phyloP scores from a whole-genome alignment of 2,329 filamentous ascomycete species.

The Juglanconis juglandina region DNA sequence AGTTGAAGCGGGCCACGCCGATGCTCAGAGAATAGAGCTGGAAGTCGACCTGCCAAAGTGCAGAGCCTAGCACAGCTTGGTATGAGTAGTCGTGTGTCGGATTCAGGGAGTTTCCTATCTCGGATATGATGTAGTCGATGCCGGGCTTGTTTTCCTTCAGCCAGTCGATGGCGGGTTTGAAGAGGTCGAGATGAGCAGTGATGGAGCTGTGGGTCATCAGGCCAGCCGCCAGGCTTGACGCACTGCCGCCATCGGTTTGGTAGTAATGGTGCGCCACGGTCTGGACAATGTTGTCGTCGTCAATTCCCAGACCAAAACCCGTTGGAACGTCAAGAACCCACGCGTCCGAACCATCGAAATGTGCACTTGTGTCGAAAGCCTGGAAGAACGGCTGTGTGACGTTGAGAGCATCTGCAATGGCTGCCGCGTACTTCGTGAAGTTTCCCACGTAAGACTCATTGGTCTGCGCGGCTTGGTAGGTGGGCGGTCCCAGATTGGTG shows the following conservation, averaged over 20 bases:
- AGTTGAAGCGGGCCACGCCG: slow-evolving; percentile 34
- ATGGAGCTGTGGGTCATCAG: slow-evolving; percentile 17
- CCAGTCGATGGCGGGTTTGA: slow-evolving; percentile 29
- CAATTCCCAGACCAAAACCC: slow-evolving; percentile 32
- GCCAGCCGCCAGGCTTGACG: slow-evolving; percentile 25
- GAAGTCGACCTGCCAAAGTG: slow-evolving; percentile 36
- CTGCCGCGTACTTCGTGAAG: slow-evolving; percentile 31
- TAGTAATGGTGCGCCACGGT: slow-evolving; percentile 37
- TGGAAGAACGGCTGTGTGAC: slow-evolving; percentile 32
- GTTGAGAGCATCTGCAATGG: slow-evolving; percentile 26
- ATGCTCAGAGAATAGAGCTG: slow-evolving; percentile 33
- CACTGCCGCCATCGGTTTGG: slow-evolving; percentile 27
- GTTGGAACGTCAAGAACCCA: slow-evolving; percentile 28
- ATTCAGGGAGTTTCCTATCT: slow-evolving; percentile 34
- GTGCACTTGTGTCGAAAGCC: slow-evolving; percentile 32
- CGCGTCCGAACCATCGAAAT: slow-evolving; percentile 24
- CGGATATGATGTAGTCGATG: slow-evolving; percentile 32
- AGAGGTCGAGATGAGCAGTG: slow-evolving; percentile 22
- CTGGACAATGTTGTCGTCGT: slow-evolving; percentile 29
- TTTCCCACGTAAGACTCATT: slow-evolving; percentile 35
- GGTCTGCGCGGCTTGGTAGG: slow-evolving; percentile 30
- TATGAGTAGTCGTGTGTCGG: slow-evolving; percentile 29
- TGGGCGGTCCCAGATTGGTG: slow-evolving; percentile 28
- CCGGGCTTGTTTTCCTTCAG: slow-evolving; percentile 29
- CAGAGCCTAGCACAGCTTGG: slow-evolving; percentile 32